Conservation (phyloP, 2,329 filamentous ascomycete genomes). For the Dactylellina sp. region DNA sequence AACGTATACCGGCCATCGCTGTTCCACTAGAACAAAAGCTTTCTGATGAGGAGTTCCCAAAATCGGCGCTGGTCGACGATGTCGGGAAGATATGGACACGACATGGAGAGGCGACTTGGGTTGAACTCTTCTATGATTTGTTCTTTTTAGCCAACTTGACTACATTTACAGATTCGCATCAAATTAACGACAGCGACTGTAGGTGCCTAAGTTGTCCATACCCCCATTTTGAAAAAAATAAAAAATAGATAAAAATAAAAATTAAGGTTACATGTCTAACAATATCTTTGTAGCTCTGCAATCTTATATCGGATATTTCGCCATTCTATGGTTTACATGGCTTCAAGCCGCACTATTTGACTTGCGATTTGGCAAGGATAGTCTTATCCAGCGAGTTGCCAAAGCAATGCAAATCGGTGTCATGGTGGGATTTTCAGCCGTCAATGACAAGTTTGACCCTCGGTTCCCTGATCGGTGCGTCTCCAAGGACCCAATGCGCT, state of each 20-base stretch:
- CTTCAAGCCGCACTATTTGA: conserved; percentile 74
- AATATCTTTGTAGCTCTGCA: conserved; percentile 62
- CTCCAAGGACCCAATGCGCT: background rate
- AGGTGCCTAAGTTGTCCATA: conserved; percentile 52
- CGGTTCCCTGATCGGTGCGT: conserved; percentile 49
- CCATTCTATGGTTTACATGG: conserved; percentile 77
- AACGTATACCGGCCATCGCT: conserved; percentile 44
- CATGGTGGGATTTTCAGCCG: conserved; percentile 74
- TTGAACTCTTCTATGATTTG: conserved; percentile 72
- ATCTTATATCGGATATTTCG: conserved; percentile 69
- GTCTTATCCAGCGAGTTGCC: conserved; percentile 72
- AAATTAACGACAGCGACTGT: conserved; percentile 68
- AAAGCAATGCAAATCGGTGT: conserved; percentile 73
- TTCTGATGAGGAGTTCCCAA: conserved; percentile 32
- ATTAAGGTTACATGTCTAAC: background rate
- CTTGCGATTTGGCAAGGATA: conserved; percentile 74
- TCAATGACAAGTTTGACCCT: conserved; percentile 65
- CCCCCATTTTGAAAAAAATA: too few relatives aligned
- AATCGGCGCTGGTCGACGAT: conserved; percentile 41
- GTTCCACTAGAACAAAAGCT: conserved; percentile 47
- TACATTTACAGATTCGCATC: conserved; percentile 71
- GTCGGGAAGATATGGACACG: conserved; percentile 50
- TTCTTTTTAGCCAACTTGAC: conserved; percentile 75
- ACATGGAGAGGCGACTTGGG: conserved; percentile 67
- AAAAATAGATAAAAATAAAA: background rate